Conservation (phyloP, 2,329 filamentous ascomycete genomes). For the Colletotrichum scovillei region DNA sequence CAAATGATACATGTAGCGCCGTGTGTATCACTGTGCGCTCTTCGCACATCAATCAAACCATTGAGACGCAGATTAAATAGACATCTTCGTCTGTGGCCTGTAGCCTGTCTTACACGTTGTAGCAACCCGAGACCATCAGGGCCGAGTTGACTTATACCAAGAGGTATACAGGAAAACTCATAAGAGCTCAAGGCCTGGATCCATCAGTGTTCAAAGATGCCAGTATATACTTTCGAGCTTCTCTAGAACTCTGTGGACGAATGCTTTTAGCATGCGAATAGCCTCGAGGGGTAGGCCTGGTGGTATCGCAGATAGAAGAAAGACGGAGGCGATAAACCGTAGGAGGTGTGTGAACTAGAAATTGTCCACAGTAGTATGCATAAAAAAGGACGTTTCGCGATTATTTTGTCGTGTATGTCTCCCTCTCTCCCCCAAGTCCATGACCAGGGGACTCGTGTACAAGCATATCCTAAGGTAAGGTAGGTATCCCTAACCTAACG, state of each 20-base stretch:
- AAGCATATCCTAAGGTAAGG: conserved; percentile 11
- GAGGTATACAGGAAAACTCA: not conserved
- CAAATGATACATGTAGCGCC: too few species aligned
- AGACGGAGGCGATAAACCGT: not conserved
- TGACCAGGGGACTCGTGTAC: conserved; percentile 11
- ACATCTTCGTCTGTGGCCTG: too few species aligned
- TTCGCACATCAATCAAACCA: too few species aligned
- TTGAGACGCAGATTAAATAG: too few species aligned
- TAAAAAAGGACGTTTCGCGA: conserved; percentile 24
- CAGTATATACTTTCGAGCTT: not conserved
- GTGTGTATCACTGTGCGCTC: too few species aligned
- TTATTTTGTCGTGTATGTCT: conserved; percentile 27
- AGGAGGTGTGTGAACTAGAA: not conserved
- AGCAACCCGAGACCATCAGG: not conserved
- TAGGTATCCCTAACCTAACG: not conserved
- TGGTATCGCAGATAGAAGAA: not conserved
- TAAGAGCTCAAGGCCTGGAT: not conserved
- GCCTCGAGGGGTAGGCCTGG: too few species aligned
- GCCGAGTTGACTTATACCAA: not conserved
- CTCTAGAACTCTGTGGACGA: not conserved
- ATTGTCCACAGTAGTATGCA: not conserved
- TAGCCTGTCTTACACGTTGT: too few species aligned
- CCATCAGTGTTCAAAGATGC: not conserved
- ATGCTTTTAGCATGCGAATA: not conserved
- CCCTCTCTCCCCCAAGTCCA: not conserved